These are phyloP conservation scores for Barnettozyma salicaria DNA, from an alignment of 805 yeast species.

Conservation along the genomic window DNA sequence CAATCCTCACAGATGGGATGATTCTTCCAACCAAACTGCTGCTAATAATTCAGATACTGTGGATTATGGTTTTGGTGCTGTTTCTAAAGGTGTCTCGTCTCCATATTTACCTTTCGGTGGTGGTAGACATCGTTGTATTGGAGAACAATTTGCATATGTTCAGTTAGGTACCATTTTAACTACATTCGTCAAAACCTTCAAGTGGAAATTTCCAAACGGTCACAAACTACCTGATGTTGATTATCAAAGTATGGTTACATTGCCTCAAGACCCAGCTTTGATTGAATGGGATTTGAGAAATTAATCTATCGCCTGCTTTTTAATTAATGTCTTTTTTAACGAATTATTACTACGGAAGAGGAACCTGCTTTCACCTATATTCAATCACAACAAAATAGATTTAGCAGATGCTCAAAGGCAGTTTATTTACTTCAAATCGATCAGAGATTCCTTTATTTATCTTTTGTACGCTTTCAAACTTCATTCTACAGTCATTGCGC, in stretches of 20 bases:
- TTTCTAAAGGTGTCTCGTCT: constrained; percentile 91
- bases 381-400: no score
- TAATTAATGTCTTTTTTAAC: no score
- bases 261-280: constrained; percentile 74
- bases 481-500: no score
- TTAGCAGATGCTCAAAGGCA: no score
- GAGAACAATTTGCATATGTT: constrained; percentile 95
- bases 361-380: no score
- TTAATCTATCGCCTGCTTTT: no score
- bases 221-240: constrained; percentile 60
- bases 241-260: constrained; percentile 86
- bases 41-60: constrained; percentile 38
- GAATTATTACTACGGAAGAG: no score
- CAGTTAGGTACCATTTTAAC: constrained; percentile 85
- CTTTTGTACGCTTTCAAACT: no score
- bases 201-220: constrained; percentile 64
- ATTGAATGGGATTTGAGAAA: constrained; percentile 67
- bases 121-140: constrained; percentile 98
- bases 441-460: no score
- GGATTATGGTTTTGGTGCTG: constrained; percentile 96
- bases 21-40: constrained; percentile 15
- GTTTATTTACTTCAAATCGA: no score
- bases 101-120: constrained; percentile 98
- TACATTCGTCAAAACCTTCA: constrained; percentile 66
- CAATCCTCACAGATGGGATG: constrained; percentile 87